Evolutionary conservation across 2,329 filamentous ascomycete genomes (phyloP).

Genomic region (Scedosporium boydii): DNA sequence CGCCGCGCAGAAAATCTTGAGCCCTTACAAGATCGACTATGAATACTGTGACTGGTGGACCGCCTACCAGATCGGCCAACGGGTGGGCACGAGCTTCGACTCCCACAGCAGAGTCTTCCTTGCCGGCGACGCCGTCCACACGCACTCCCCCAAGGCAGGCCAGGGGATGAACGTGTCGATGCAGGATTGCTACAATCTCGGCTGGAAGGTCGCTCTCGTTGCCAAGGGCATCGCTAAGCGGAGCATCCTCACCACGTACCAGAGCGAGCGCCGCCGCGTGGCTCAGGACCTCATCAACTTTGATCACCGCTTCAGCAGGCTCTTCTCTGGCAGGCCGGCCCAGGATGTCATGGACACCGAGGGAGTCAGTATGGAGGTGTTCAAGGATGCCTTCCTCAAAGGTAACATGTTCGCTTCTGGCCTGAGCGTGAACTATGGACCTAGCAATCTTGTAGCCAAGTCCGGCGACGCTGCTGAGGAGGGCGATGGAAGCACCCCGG

Average conservation of each 20-base stretch:
- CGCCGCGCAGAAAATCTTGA: constrained; percentile 52
- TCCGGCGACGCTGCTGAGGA: constrained; percentile 52
- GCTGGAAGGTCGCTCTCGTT: constrained; percentile 13
- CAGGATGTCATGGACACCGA: too few species aligned
- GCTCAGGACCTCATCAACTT: constrained; percentile 34
- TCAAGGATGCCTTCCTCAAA: constrained; percentile 19
- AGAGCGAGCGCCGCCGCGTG: constrained; percentile 37
- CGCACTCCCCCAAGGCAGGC: constrained; percentile 43
- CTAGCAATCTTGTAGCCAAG: constrained; percentile 50
- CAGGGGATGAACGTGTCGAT: constrained; percentile 61
- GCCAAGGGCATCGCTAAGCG: constrained; percentile 26
- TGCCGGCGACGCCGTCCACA: constrained; percentile 45
- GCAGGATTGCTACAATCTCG: constrained; percentile 49
- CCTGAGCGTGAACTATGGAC: constrained; percentile 31
- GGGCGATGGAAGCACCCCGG: constrained; percentile 28
- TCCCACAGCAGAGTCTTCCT: constrained; percentile 51
- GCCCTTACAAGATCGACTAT: constrained; percentile 56
- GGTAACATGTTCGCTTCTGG: constrained; percentile 33
- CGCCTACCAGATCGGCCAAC: constrained; percentile 55
- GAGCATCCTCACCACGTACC: constrained; percentile 37
- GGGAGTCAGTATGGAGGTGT: too few species aligned
- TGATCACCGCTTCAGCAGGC: constrained; percentile 35
- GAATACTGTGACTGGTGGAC: constrained; percentile 57
- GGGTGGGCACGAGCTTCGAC: constrained; percentile 46
- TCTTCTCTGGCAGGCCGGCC: constrained; percentile 43